These are phyloP conservation scores for Theileria sp. DNA, from an alignment of 169 alveolate genomes.

Conservation along the genomic window DNA sequence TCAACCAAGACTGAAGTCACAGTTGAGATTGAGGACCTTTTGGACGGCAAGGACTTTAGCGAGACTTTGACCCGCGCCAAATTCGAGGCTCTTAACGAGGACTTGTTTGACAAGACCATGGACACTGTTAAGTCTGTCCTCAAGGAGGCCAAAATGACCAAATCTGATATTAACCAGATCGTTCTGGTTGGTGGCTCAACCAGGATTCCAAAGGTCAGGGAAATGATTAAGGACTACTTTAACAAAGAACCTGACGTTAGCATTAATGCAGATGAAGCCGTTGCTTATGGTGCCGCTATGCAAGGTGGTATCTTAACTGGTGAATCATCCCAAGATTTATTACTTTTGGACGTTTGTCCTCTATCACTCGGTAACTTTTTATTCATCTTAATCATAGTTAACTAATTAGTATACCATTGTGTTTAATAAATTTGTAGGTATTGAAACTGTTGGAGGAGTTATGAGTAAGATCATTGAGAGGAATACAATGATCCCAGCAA, in stretches of 20 bases:
- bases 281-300: conserved; percentile 96
- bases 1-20: conserved; percentile 88
- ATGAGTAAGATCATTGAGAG: conserved; percentile 94
- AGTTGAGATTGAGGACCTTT: conserved; percentile 88
- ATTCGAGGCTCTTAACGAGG: conserved; percentile 90
- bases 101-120: conserved; percentile 87
- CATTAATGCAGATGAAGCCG: conserved; percentile 94
- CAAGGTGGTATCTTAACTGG: conserved; percentile 93
- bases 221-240: conserved; percentile 89
- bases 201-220: conserved; percentile 92
- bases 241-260: conserved; percentile 91
- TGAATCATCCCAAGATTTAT: conserved; percentile 90
- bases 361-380: conserved; percentile 81
- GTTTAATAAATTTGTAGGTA: conserved; percentile 33
- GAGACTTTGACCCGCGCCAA: conserved; percentile 93
- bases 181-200: conserved; percentile 96
- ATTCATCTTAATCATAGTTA: conserved; percentile 39
- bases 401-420: neutral
- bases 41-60: conserved; percentile 88
- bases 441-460: conserved; percentile 95
- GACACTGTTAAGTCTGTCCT: conserved; percentile 91
- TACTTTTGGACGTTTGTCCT: conserved; percentile 95
- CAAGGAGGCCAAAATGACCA: conserved; percentile 86
- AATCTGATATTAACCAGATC: conserved; percentile 91
- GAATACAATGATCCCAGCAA: conserved; percentile 96